A percentile compares a stretch with the other conserved stretches of the same genome.
These are phyloP conservation scores for Boletus insuetus DNA, from an alignment of 768 basidiomycete species.

Conservation along the genomic window DNA sequence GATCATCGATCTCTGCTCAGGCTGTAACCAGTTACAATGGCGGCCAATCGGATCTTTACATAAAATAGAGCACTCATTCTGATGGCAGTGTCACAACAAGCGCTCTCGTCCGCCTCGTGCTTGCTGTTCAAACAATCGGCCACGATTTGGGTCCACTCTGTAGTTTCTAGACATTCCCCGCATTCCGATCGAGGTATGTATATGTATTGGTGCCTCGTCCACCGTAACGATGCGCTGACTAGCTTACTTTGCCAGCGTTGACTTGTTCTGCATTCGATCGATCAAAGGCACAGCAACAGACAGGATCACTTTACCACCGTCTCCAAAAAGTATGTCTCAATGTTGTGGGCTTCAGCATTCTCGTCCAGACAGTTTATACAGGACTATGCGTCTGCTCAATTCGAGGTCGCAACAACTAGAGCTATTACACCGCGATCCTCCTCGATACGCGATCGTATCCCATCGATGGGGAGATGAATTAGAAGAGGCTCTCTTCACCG, in stretches of 20 bases:
- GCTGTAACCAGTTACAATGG: too few relatives aligned
- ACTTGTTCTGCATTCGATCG: neutral
- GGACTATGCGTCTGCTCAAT: slow-evolving; percentile 25
- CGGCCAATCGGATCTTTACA: too few relatives aligned
- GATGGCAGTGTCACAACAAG: neutral
- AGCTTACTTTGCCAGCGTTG: neutral
- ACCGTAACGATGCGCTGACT: neutral
- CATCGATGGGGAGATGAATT: slow-evolving; percentile 25
- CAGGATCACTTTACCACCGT: too few relatives aligned
- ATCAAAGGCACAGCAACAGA: neutral
- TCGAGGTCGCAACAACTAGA: slow-evolving; percentile 15
- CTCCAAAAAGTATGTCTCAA: slow-evolving; percentile 4
- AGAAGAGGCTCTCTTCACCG: slow-evolving; percentile 23
- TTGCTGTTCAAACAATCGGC: too few relatives aligned
- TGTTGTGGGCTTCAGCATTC: neutral
- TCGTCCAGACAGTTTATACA: neutral
- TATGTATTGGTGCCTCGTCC: neutral
- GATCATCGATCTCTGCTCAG: too few relatives aligned
- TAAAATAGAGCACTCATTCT: neutral
- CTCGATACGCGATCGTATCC: slow-evolving; percentile 26
- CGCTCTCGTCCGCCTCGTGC: slow-evolving; percentile 4
- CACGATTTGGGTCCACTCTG: neutral
- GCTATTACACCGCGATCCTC: neutral
- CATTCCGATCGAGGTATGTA: neutral
- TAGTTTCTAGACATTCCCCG: neutral